Evolutionary conservation across 2,329 filamentous ascomycete genomes (phyloP), one percentile per base, ranked within the genome.

Genomic region (Neophaeococcomyces mojaviensis): DNA sequence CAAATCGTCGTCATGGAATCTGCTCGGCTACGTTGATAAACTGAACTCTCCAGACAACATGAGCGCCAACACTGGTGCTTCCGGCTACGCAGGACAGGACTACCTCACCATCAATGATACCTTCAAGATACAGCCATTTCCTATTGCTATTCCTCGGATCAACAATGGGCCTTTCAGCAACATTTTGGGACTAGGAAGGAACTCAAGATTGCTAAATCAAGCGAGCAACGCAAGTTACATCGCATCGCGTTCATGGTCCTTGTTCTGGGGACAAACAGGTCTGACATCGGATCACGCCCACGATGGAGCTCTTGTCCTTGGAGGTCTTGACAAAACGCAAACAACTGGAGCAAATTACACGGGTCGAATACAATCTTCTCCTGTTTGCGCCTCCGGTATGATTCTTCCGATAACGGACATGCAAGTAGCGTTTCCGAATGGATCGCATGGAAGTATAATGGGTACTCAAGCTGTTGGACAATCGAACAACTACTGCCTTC

Each of bases 311-410:
- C 38, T 61, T 8, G 55, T 61, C 4, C 49, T 62, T 19, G 60
- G 60, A 10, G 59, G 59, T 15, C 59, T 60, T 42, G 60, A 62
- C 45, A 46, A 48, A 10, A 59, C 58, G 13, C 61, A 61, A 38
- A 49, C 53, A 2, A 48, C 31, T 1, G 59, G 59, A 7, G 13
- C 24, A 13, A 58, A 57, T 19, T 46, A 55, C 28, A 61, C 58
- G 1, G 32, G 49, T 24, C 35, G 35, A 3, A 16, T 48, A 3
- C 39, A 32, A 5, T 20, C 47, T 6, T 35, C 47, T 2, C 12
- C 40, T 8, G 28, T 19, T 9, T 60, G 57, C 45, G 13, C 4
- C 3, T 56, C 49, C 7, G 56, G 56, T 20, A 51, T 59, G 52
- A 31, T 48, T 9, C 44, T 59, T 15, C 51, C 51, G 1, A 37